A percentile compares a stretch with the other conserved stretches of the same genome.
Conservation (phyloP, 352 stramenopile species). For the Phytophthora sojae region DNA sequence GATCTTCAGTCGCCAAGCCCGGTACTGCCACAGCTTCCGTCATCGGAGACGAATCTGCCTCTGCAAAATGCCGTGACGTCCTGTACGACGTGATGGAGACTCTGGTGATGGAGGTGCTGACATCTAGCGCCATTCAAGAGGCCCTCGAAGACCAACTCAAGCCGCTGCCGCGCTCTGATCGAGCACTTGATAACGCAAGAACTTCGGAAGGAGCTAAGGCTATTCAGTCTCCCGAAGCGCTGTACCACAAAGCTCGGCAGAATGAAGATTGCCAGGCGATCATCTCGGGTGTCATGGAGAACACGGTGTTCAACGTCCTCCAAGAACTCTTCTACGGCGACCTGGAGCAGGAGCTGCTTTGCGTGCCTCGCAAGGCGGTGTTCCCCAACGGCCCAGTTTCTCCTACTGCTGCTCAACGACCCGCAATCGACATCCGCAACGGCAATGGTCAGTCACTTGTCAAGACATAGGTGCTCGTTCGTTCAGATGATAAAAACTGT, state of each 20-base stretch:
- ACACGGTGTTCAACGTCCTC: constrained; percentile 83
- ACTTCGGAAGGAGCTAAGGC: constrained; percentile 14
- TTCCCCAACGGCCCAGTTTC: constrained; percentile 39
- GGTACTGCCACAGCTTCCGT: constrained; percentile 11
- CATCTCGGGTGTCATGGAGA: constrained; percentile 68
- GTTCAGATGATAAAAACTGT: constrained; percentile 11
- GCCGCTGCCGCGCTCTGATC: constrained; percentile 37
- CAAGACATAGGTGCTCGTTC: constrained; percentile 18
- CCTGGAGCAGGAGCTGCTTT: constrained; percentile 71
- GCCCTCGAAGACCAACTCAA: constrained; percentile 50
- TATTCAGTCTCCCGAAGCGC: constrained; percentile 7
- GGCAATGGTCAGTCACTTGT: constrained; percentile 20
- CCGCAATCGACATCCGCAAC: constrained; percentile 5
- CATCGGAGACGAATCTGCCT: constrained; percentile 13
- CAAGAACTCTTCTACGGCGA: constrained; percentile 87
- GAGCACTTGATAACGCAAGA: constrained; percentile 30
- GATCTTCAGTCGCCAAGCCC: constrained; percentile 15
- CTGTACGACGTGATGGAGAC: constrained; percentile 66
- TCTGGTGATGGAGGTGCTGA: constrained; percentile 67
- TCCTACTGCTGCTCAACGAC: constrained; percentile 11
- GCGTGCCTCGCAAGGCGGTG: constrained; percentile 65
- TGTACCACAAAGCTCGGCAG: constrained; percentile 43
- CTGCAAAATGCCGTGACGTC: constrained; percentile 46
- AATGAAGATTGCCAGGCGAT: constrained; percentile 77
- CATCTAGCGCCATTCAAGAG: constrained; percentile 54